Evolutionary conservation across 2,329 filamentous ascomycete species (phyloP).

Genomic region (Fusarium mexicanum): DNA sequence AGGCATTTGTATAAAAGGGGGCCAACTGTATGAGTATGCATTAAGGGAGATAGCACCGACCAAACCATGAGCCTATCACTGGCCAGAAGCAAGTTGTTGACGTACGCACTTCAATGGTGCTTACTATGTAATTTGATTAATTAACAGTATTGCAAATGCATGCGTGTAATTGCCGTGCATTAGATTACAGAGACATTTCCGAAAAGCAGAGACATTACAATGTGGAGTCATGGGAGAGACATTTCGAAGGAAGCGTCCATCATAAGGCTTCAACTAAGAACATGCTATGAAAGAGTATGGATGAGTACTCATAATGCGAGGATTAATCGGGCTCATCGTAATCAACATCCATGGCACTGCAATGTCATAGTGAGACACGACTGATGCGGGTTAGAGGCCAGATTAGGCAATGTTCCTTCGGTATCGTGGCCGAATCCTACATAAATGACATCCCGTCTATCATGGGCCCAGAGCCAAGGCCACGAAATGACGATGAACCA

Average conservation of each 20-base stretch:
- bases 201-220: neutral
- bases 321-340: neutral
- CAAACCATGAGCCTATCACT: slow-evolving; percentile 10
- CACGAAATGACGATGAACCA: slow-evolving; percentile 35
- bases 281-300: neutral
- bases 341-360: slow-evolving; percentile 5
- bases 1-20: slow-evolving; percentile 11
- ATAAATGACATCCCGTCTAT: slow-evolving; percentile 19
- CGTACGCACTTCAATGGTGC: slow-evolving; percentile 1
- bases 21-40: neutral
- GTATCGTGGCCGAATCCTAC: slow-evolving; percentile 29
- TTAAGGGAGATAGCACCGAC: slow-evolving; percentile 6
- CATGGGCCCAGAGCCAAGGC: slow-evolving; percentile 4
- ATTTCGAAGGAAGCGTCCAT: neutral
- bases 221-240: neutral
- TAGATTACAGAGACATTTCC: slow-evolving; percentile 1
- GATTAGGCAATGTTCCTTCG: slow-evolving; percentile 16
- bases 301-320: neutral
- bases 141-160: slow-evolving; percentile 1
- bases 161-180: slow-evolving; percentile 17
- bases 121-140: neutral
- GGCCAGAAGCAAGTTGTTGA: neutral
- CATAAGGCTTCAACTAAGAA: neutral
- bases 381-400: slow-evolving; percentile 7
- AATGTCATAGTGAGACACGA: slow-evolving; percentile 1